Percentiles rank a stretch among this genome's conserved stretches.
These are phyloP conservation scores for Thermochaetoides dissita DNA, from an alignment of 2,329 filamentous ascomycete species.

Conservation along the genomic window DNA sequence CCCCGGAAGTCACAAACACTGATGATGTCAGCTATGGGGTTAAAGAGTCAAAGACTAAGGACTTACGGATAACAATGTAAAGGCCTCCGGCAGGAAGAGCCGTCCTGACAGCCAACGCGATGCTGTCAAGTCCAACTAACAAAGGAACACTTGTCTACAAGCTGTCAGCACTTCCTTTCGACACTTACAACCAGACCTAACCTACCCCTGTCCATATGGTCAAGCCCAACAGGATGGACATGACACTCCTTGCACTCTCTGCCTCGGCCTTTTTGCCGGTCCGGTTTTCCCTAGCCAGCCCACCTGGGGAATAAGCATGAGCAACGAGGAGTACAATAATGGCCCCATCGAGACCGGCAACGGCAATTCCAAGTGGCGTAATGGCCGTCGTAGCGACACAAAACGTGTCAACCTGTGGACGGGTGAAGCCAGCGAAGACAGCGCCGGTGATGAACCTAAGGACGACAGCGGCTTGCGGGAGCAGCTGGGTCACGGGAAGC, in stretches of 20 bases:
- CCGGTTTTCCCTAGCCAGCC: slow-evolving; percentile 19
- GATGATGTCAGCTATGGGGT: slow-evolving; percentile 10
- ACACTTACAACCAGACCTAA: slow-evolving; percentile 8
- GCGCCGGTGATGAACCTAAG: slow-evolving; percentile 38
- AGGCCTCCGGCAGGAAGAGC: slow-evolving; percentile 38
- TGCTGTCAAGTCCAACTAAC: slow-evolving; percentile 31
- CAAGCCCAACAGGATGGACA: slow-evolving; percentile 29
- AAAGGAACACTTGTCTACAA: slow-evolving; percentile 36
- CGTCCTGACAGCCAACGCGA: slow-evolving; percentile 31
- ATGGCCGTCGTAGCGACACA: slow-evolving; percentile 36
- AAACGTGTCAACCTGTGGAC: slow-evolving; percentile 35
- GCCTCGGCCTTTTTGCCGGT: slow-evolving; percentile 16
- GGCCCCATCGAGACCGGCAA: slow-evolving; percentile 31
- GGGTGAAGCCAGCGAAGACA: slow-evolving; percentile 40
- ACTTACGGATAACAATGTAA: slow-evolving; percentile 34
- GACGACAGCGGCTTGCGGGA: slow-evolving; percentile 33
- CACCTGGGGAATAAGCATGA: slow-evolving; percentile 26
- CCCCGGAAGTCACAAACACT: slow-evolving; percentile 29
- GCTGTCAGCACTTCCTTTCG: slow-evolving; percentile 9
- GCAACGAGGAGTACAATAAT: slow-evolving; percentile 29
- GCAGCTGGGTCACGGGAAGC: slow-evolving; percentile 22
- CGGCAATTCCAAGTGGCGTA: slow-evolving; percentile 29
- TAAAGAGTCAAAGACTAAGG: background rate
- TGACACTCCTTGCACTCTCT: slow-evolving; percentile 26
- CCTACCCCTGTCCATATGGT: slow-evolving; percentile 41